Conservation (phyloP, 306 rosid species). For the Begonia masoniana region DNA sequence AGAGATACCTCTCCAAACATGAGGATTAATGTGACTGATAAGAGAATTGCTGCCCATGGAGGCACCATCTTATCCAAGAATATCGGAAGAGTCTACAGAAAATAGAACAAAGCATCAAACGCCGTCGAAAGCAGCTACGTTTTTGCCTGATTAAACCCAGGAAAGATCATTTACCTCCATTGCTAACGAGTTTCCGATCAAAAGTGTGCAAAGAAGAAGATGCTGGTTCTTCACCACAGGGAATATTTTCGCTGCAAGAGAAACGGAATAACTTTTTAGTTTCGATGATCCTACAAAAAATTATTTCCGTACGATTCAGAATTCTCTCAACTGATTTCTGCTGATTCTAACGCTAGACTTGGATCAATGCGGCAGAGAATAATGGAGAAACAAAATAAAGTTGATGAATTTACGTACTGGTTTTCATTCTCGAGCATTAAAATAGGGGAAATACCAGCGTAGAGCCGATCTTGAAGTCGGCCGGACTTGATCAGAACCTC, state of each 20-base stretch:
- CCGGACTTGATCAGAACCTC: constrained; percentile 95
- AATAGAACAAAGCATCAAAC: background rate
- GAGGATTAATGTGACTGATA: constrained; percentile 85
- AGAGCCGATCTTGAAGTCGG: constrained; percentile 80
- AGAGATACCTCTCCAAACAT: constrained; percentile 79
- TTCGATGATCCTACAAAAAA: background rate
- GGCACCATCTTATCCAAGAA: constrained; percentile 81
- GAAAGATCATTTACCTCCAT: constrained; percentile 59
- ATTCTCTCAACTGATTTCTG: background rate
- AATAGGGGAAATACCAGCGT: constrained; percentile 37
- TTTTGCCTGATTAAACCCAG: constrained; percentile 4
- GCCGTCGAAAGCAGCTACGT: background rate
- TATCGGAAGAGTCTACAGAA: constrained; percentile 70
- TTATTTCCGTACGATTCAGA: too few species aligned
- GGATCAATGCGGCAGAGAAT: too few species aligned
- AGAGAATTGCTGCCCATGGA: constrained; percentile 68
- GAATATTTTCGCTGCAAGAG: constrained; percentile 66
- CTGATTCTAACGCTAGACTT: background rate
- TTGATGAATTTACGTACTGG: too few species aligned
- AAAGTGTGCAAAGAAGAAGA: constrained; percentile 84
- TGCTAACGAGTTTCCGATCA: constrained; percentile 87
- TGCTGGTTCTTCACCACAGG: constrained; percentile 98
- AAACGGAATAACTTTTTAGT: constrained; percentile 1
- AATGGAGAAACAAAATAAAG: too few species aligned
- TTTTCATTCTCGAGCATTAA: too few species aligned